Base-by-base conservation (phyloP, 441 rosid species). In the Bruguiera hainesii region DNA sequence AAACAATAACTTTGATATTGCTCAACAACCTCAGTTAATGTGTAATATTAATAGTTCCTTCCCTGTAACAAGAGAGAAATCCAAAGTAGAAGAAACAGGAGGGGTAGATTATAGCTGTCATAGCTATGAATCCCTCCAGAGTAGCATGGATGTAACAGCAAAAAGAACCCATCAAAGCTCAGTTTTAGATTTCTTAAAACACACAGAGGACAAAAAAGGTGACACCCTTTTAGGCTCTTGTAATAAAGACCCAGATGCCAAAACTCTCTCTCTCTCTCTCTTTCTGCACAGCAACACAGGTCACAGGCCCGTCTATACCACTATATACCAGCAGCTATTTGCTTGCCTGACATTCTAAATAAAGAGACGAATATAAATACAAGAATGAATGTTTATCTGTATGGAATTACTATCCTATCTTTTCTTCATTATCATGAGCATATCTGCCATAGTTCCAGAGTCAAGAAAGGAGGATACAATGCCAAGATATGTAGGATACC, bases 81-180 rank as follows among this genome's bases (percentile, higher is more conserved):
- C 39, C 75, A 66, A 75, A 70, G 52, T 64, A 79, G 75, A 73
- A 80, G 76, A 76, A 82, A 73, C 26, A 64, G 26, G 56, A 53
- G 57, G 42, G 74, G 80, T 65, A 67, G 69, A 65, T 57, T 65
- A 75, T 74, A 74, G 84, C 83, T 84, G 84, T 72, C 78, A 72
- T 35, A 20, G 69, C 79, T 75, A 80, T 79, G 79, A 76, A 80
- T 71, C 71, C 72, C 68, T 65, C 63, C 70, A 67, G 68, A 46
- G 70, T 42, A 72, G 71, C 75, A 53, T 67, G 68, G 75, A 68
- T 60, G 70, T 60, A 71, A 73, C 56, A 58, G 71, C 74, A 71
- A 71, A 68, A 62, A 66, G 31, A 69, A 59, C 67, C 76, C 82
- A 81, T 81, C 82, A 77, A 66, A 75, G 75, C 50, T 5, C 68